Evolutionary conservation across 192 early-diverging fungal species (phyloP).

Genomic region (Backusella psychrophila): DNA sequence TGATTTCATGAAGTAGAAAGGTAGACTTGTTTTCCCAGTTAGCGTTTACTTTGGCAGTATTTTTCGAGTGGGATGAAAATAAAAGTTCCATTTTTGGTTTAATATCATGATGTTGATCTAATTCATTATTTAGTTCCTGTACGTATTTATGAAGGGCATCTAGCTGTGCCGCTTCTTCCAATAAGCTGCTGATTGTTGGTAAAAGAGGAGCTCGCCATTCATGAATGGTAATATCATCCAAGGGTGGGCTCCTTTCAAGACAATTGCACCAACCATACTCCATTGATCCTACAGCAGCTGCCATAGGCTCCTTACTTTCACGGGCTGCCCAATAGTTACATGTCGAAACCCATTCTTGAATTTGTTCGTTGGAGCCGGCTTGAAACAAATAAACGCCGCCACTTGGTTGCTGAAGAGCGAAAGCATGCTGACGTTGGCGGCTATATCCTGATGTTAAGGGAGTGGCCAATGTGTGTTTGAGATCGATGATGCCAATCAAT

Average conservation of each 20-base stretch:
- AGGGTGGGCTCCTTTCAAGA: slow-evolving; percentile 14
- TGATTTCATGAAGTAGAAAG: slow-evolving; percentile 76
- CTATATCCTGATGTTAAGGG: slow-evolving; percentile 84
- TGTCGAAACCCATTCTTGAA: slow-evolving; percentile 83
- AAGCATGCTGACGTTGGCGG: slow-evolving; percentile 71
- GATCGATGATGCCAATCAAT: slow-evolving; percentile 47
- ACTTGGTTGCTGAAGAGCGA: slow-evolving; percentile 80
- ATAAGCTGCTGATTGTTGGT: slow-evolving; percentile 33
- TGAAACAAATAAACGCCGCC: slow-evolving; percentile 89
- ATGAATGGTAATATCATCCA: slow-evolving; percentile 26
- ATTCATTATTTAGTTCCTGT: slow-evolving; percentile 59
- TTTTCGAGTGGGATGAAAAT: slow-evolving; percentile 12
- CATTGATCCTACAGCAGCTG: slow-evolving; percentile 82
- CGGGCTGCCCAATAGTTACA: slow-evolving; percentile 97
- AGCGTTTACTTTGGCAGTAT: slow-evolving; percentile 50
- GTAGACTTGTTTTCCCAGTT: slow-evolving; percentile 83
- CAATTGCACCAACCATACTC: slow-evolving; percentile 90
- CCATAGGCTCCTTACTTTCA: slow-evolving; percentile 86
- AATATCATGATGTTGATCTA: slow-evolving; percentile 65
- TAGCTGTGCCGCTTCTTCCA: slow-evolving; percentile 52
- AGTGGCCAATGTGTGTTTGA: slow-evolving; percentile 85
- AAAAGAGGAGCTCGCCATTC: slow-evolving; percentile 53
- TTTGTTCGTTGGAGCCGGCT: slow-evolving; percentile 60
- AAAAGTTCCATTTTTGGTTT: slow-evolving; percentile 37
- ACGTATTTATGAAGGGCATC: slow-evolving; percentile 61